Evolutionary conservation across 176 grass and related monocot species (phyloP), one percentile per base, ranked within the genome.

Genomic region (Juncus inflexus): DNA sequence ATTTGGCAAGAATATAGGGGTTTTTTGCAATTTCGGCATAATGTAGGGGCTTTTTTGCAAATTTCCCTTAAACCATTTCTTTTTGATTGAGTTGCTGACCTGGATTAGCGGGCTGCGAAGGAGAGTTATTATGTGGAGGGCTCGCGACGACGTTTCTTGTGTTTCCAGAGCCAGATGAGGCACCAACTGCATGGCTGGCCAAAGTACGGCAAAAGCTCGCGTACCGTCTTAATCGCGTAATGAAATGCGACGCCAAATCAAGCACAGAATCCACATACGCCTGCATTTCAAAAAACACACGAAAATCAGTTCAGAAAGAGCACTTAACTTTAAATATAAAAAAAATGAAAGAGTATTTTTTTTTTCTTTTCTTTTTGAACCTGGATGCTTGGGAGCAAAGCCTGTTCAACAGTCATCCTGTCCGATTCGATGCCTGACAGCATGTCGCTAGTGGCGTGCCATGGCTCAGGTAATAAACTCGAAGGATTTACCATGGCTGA

Each of bases 171-270:
- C 85, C 83, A 82, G 94, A 91, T 74, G 94, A 99, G 60, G 94
- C 85, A 76, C 88, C 94, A 66, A 92, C 94, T 58, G 86, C 86
- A 84, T 99, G 94, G 60, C 94, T 99, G 75, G 94, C 88, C 75
- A 99, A 73, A 67, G 94, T 89, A 69, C 94, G 94, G 76, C 94
- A 99, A 84, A 99, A 99, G 65, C 94, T 99, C 55, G 94, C 88
- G 86, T 99, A 99, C 47, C 94, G 84, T 43, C 94, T 89, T 63
- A 99, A 76, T 56, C 85, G 94, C 51, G 88, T 89, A 41, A 99
- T 99, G 69, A 99, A 99, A 80, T 99, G 85, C 55, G 94, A 99
- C 38, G 94, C 94, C 72, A 99, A 82, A 90, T 99, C 94, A 78
- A 99, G 88, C 77, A 99, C 82, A 65, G 94, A 84, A 39, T 99